These are phyloP conservation scores for Yamadazyma phyllophila DNA, from an alignment of 805 yeast genomes.

Conservation along the genomic window DNA sequence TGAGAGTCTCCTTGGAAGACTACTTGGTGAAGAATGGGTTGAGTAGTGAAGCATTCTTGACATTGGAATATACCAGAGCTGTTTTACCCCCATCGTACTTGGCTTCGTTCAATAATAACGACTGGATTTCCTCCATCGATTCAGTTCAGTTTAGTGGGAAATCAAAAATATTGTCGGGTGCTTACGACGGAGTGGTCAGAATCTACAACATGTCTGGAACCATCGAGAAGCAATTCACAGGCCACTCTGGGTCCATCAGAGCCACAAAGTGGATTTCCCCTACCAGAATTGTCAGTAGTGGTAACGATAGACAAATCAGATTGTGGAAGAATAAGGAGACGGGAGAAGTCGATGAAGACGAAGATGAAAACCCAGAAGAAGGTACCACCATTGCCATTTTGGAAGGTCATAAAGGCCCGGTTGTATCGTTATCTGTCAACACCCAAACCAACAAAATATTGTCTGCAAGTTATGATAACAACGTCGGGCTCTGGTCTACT, in stretches of 20 bases:
- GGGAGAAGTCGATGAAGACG: slow-evolving; percentile 24
- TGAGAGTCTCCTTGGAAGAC: slow-evolving; percentile 76
- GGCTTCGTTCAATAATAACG: slow-evolving; percentile 87
- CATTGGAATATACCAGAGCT: slow-evolving; percentile 87
- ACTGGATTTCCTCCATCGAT: slow-evolving; percentile 86
- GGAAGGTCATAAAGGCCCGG: slow-evolving; percentile 87
- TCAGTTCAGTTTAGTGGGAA: slow-evolving; percentile 42
- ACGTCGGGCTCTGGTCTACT: slow-evolving; percentile 87
- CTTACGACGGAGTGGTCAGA: slow-evolving; percentile 93
- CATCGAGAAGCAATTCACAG: slow-evolving; percentile 75
- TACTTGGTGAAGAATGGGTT: slow-evolving; percentile 75
- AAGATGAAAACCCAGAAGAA: slow-evolving; percentile 46
- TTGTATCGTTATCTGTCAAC: slow-evolving; percentile 70
- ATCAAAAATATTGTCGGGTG: slow-evolving; percentile 75
- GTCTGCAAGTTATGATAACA: slow-evolving; percentile 80
- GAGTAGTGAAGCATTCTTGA: slow-evolving; percentile 75
- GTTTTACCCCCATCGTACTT: slow-evolving; percentile 91
- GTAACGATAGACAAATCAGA: slow-evolving; percentile 85
- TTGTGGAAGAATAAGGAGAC: slow-evolving; percentile 74
- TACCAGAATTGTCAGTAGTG: slow-evolving; percentile 76
- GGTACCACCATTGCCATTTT: slow-evolving; percentile 81
- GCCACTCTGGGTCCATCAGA: slow-evolving; percentile 86
- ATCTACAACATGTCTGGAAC: slow-evolving; percentile 82
- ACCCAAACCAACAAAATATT: slow-evolving; percentile 57
- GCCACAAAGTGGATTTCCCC: slow-evolving; percentile 77